Evolutionary conservation across 2,329 filamentous ascomycete genomes (phyloP), one percentile per base, ranked within the genome.

Genomic region (Xylariaceae sp.): DNA sequence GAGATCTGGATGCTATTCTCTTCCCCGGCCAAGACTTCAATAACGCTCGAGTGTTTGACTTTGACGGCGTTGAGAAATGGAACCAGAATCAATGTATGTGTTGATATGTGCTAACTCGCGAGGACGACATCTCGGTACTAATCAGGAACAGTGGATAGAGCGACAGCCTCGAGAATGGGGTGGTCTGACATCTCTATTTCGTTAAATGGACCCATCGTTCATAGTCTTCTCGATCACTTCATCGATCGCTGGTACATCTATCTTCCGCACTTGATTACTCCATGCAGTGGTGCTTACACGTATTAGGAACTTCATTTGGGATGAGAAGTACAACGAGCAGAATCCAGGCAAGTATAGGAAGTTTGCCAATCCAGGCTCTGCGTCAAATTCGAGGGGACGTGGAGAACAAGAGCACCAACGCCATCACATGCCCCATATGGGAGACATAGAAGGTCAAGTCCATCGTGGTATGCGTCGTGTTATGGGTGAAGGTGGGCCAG

Each of bases 21-120:
- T 96, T 93, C 69, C 89, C 90, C 0, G 91, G 92, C 1, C 92
- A 96, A 66, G 92, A 96, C 63, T 96, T 89, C 75, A 96, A 96
- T 73, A 96, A 96, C 61, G 90, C 90, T 19, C 79, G 85, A 47
- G 84, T 95, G 33, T 88, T 88, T 66, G 92, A 94, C 69, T 93
- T 94, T 68, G 78, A 84, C 42, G 83, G 90, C 61, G 88, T 93
- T 18, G 72, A 81, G 17, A 80, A 94, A 56, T 95, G 87, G 83
- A 81, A 93, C 57, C 82, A 91, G 56, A 96, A 96, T 69, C 90
- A 96, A 66, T 80, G 78, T 78, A 61, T 63, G 75, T 53, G 3
- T 9, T 38, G 28, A 28, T 13, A 6, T 10, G 18, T 12, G 17
- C 3, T 12, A 14, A 33, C 12, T 34, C 22, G 4, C 22, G 22